Evolutionary conservation across 1,284 basidiomycete genomes (phyloP), one percentile per base, ranked within the genome.

Genomic region (Pseudomicrostroma phylloplanum): DNA sequence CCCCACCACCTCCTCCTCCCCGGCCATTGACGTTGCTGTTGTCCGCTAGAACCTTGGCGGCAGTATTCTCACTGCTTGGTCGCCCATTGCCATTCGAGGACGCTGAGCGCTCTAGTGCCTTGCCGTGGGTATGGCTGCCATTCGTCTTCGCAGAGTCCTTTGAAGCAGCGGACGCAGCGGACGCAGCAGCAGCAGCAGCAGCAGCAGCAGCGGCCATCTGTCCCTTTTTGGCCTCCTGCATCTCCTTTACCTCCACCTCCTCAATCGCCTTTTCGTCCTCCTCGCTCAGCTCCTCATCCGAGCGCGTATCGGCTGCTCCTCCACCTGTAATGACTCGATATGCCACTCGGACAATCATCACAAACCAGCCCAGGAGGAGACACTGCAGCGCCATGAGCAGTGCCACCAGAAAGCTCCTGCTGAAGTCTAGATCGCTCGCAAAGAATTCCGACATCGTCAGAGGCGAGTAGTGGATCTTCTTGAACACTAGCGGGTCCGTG

Each of bases 301-400:
- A 71, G 39, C 76, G 68, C 25, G 70, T 70, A 74, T 97, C 94
- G 55, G 90, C 87, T 1, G 92, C 93, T 1, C 86, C 88, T 49
- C 85, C 80, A 0, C 90, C 91, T 12, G 82, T 84, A 26, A 94
- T 75, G 0, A 94, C 92, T 26, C 86, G 83, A 76, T 86, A 90
- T 11, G 90, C 90, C 15, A 96, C 85, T 30, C 86, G 85, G 70
- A 87, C 85, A 65, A 93, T 91, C 86, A 89, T 88, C 71, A 83
- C 83, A 80, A 91, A 91, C 93, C 92, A 96, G 51, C 90, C 80
- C 17, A 87, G 81, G 77, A 92, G 87, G 41, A 96, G 78, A 39
- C 87, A 74, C 85, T 91, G 80, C 43, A 78, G 59, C 6, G 63
- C 62, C 7, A 56, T 56, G 0, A 78, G 70, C 23, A 77, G 58